These are phyloP conservation scores for Trypethelium eluteriae DNA, from an alignment of 495 filamentous ascomycete genomes.

Conservation along the genomic window DNA sequence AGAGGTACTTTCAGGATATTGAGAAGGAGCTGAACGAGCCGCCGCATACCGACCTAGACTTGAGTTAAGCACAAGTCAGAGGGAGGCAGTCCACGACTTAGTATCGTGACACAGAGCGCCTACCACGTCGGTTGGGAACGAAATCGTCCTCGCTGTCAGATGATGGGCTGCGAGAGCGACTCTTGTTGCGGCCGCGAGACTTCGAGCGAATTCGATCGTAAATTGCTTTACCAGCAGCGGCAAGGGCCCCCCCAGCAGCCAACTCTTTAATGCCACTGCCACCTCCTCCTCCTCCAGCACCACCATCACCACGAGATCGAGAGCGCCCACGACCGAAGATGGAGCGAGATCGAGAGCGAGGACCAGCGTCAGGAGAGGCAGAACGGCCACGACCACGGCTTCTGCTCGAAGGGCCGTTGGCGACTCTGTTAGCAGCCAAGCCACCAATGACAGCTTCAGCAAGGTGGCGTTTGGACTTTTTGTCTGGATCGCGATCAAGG, in stretches of 20 bases:
- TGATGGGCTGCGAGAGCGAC: slow-evolving; percentile 33
- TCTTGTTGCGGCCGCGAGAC: slow-evolving; percentile 42
- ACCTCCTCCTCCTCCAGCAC: slow-evolving; percentile 28
- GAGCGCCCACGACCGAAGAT: slow-evolving; percentile 32
- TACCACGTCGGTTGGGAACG: slow-evolving; percentile 37
- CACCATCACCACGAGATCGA: slow-evolving; percentile 40
- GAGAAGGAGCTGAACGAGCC: slow-evolving; percentile 5
- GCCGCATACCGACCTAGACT: slow-evolving; percentile 7
- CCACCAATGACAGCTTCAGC: slow-evolving; percentile 77
- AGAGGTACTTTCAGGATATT: slow-evolving; percentile 7
- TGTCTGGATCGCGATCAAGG: slow-evolving; percentile 61
- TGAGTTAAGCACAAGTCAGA: background rate
- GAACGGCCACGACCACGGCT: slow-evolving; percentile 34
- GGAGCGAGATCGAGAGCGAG: slow-evolving; percentile 30
- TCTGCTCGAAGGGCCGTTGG: slow-evolving; percentile 65
- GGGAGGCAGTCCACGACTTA: background rate
- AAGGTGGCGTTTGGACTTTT: slow-evolving; percentile 60
- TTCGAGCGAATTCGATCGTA: slow-evolving; percentile 58
- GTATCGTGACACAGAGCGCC: background rate
- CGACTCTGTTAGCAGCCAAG: slow-evolving; percentile 68
- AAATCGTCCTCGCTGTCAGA: slow-evolving; percentile 49
- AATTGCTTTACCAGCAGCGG: slow-evolving; percentile 72
- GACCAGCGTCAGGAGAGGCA: slow-evolving; percentile 22
- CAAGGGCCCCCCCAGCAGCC: slow-evolving; percentile 66
- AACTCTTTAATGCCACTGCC: slow-evolving; percentile 53